Evolutionary conservation across 345 rosid species (phyloP).

Genomic region (Crucihimalaya himalaica): DNA sequence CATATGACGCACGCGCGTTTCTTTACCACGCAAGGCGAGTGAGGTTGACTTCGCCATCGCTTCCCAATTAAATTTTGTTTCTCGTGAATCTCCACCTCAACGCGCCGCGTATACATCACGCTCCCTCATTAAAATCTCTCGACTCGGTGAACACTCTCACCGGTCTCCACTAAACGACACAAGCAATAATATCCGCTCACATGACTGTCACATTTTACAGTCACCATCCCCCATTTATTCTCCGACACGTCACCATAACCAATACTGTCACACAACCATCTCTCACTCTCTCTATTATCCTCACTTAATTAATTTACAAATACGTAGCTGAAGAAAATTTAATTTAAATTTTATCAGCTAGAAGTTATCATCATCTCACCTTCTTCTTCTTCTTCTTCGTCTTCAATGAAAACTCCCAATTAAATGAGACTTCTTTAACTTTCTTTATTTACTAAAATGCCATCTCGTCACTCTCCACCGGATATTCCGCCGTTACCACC

Average conservation of each 20-base stretch:
- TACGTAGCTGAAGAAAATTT: slow-evolving; percentile 16
- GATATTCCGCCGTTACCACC: slow-evolving; percentile 36
- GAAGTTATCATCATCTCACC: slow-evolving; percentile 21
- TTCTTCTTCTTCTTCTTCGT: neutral
- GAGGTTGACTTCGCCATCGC: slow-evolving; percentile 31
- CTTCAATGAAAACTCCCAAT: slow-evolving; percentile 29
- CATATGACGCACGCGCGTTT: slow-evolving; percentile 5
- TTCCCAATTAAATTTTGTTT: slow-evolving; percentile 21
- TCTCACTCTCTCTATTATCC: slow-evolving; percentile 29
- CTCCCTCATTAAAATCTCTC: slow-evolving; percentile 11
- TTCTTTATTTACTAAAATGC: slow-evolving; percentile 46
- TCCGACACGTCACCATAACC: slow-evolving; percentile 21
- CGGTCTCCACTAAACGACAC: slow-evolving; percentile 25
- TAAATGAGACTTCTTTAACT: slow-evolving; percentile 17
- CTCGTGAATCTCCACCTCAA: slow-evolving; percentile 34
- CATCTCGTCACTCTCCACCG: slow-evolving; percentile 46
- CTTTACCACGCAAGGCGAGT: slow-evolving; percentile 23
- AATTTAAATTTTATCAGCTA: neutral
- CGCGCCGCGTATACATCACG: slow-evolving; percentile 29
- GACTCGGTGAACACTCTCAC: slow-evolving; percentile 16
- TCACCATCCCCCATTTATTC: slow-evolving; percentile 24
- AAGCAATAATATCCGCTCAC: slow-evolving; percentile 31
- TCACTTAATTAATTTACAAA: neutral
- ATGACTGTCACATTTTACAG: slow-evolving; percentile 34
- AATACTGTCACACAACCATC: slow-evolving; percentile 22